These are phyloP conservation scores for Phellinidium pouzarii DNA, from an alignment of 1,284 basidiomycete species.

Conservation along the genomic window DNA sequence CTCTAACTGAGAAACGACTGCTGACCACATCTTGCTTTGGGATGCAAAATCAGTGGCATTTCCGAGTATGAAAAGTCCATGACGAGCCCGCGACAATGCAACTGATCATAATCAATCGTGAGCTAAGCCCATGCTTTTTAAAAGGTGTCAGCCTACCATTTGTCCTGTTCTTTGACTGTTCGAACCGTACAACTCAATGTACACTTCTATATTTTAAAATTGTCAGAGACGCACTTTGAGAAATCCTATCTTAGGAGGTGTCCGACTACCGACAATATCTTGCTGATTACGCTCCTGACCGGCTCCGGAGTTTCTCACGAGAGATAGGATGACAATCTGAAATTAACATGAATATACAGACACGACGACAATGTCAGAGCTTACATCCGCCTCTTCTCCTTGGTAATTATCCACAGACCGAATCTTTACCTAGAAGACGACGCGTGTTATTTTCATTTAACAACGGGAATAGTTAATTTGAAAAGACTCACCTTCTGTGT, in stretches of 20 bases:
- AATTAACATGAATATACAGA: not conserved
- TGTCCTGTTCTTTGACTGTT: constrained; percentile 48
- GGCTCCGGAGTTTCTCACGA: constrained; percentile 60
- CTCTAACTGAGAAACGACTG: constrained; percentile 51
- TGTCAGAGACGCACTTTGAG: constrained; percentile 40
- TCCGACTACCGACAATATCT: constrained; percentile 23
- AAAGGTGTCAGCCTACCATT: constrained; percentile 34
- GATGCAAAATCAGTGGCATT: constrained; percentile 47
- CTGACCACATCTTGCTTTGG: constrained; percentile 53
- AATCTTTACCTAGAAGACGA: constrained; percentile 43
- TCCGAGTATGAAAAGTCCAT: constrained; percentile 68
- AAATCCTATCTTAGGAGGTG: constrained; percentile 55
- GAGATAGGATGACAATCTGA: constrained; percentile 60
- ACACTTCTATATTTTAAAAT: constrained; percentile 12
- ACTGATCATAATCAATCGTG: constrained; percentile 44
- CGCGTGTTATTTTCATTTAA: not conserved
- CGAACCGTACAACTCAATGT: not conserved
- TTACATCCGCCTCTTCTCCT: constrained; percentile 56
- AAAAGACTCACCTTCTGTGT: constrained; percentile 36
- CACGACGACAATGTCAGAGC: constrained; percentile 7
- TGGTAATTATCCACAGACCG: constrained; percentile 77
- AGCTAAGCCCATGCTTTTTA: constrained; percentile 6
- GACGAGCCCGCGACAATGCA: constrained; percentile 65
- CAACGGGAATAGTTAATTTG: not conserved
- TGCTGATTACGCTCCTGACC: constrained; percentile 28